These are phyloP conservation scores for Mangifera indica DNA, from an alignment of 345 rosid genomes.

Conservation along the genomic window DNA sequence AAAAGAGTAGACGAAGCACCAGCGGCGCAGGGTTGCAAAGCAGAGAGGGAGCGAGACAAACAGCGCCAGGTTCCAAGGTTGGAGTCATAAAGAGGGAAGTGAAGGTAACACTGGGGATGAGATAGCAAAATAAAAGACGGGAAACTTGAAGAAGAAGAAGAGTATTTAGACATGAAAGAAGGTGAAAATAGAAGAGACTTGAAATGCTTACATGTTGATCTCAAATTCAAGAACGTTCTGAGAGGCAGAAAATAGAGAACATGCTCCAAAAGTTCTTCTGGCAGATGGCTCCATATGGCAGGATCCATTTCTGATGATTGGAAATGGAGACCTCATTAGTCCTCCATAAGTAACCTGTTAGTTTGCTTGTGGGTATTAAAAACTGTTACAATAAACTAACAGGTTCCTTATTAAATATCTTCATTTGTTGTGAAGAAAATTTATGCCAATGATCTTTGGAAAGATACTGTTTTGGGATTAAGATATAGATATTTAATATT, in stretches of 20 bases:
- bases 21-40: slow-evolving; percentile 26
- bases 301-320: slow-evolving; percentile 60
- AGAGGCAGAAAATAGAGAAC: slow-evolving; percentile 62
- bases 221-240: slow-evolving; percentile 47
- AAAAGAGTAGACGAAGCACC: slow-evolving; percentile 37
- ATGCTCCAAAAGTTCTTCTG: slow-evolving; percentile 63
- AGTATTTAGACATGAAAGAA: slow-evolving; percentile 52
- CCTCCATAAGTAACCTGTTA: slow-evolving; percentile 14
- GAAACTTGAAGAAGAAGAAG: slow-evolving; percentile 36
- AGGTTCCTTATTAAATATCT: too few relatives aligned
- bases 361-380: not conserved
- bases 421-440: too few relatives aligned
- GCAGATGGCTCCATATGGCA: slow-evolving; percentile 67
- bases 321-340: not conserved
- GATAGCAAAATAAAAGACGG: slow-evolving; percentile 75
- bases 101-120: slow-evolving; percentile 56
- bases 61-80: slow-evolving; percentile 52
- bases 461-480: too few relatives aligned
- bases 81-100: slow-evolving; percentile 62
- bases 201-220: slow-evolving; percentile 69
- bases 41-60: slow-evolving; percentile 39
- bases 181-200: slow-evolving; percentile 54
- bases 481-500: too few relatives aligned
- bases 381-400: too few relatives aligned
- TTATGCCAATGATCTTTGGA: too few relatives aligned